phyloP scores from a whole-genome alignment of 2,329 filamentous ascomycete genomes.

The Aspergillus phoenicis region DNA sequence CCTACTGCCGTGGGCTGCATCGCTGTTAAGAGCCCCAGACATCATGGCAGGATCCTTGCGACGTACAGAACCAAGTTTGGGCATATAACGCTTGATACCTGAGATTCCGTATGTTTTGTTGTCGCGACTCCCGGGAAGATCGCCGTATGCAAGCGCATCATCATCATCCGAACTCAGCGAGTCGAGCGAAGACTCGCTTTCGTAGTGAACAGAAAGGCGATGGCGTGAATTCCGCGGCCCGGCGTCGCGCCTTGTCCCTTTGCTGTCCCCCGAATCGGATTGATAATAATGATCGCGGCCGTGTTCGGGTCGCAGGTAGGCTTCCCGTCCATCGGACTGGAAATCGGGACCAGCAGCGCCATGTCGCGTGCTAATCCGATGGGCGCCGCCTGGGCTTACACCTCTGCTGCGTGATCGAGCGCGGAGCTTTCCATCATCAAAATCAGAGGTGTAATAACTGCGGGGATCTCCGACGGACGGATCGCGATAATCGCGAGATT shows the following conservation, averaged over 20 bases:
- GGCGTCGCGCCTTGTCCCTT: constrained; percentile 14
- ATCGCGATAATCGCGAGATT: constrained; percentile 45
- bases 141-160: constrained; percentile 43
- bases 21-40: constrained; percentile 22
- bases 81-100: background rate
- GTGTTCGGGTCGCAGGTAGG: constrained; percentile 21
- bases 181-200: constrained; percentile 22
- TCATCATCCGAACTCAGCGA: constrained; percentile 34
- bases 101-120: too few relatives aligned
- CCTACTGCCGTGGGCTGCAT: constrained; percentile 10
- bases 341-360: constrained; percentile 27
- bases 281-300: constrained; percentile 30
- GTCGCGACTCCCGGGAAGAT: constrained; percentile 19
- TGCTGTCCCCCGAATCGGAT: constrained; percentile 28
- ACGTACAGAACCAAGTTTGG: constrained; percentile 9
- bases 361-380: constrained; percentile 26
- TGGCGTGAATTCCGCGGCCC: constrained; percentile 24
- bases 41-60: constrained; percentile 18
- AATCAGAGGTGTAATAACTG: constrained; percentile 34
- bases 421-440: constrained; percentile 29
- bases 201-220: constrained; percentile 26
- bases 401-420: constrained; percentile 25
- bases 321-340: constrained; percentile 24
- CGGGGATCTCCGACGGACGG: constrained; percentile 17
- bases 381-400: constrained; percentile 20